Conservation (phyloP, 2,329 filamentous ascomycete genomes). For the Fusarium sarcochroum region DNA sequence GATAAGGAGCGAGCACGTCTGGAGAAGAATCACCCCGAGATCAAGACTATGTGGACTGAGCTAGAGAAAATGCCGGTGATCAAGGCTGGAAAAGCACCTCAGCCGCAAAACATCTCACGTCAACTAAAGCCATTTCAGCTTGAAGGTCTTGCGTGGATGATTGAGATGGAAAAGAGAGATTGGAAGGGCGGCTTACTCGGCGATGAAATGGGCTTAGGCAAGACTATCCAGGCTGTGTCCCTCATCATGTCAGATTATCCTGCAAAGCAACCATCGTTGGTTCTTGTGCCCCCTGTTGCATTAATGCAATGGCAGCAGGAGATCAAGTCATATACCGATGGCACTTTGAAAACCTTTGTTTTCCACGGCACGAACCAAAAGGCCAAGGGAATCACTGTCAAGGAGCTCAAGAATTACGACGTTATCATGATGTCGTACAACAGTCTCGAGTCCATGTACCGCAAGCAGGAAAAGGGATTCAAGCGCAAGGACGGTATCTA, state of each 20-base stretch:
- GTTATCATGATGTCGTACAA: slow-evolving; percentile 99
- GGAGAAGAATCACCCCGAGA: slow-evolving; percentile 81
- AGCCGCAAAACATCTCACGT: slow-evolving; percentile 81
- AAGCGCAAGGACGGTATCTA: slow-evolving; percentile 82
- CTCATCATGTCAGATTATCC: slow-evolving; percentile 98
- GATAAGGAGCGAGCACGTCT: slow-evolving; percentile 74
- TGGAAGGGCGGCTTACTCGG: slow-evolving; percentile 93
- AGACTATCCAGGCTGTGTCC: slow-evolving; percentile 98
- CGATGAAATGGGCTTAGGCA: slow-evolving; percentile 99
- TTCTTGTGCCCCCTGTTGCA: slow-evolving; percentile 92
- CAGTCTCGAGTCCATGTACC: slow-evolving; percentile 89
- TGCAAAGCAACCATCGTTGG: slow-evolving; percentile 83
- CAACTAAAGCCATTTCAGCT: slow-evolving; percentile 94
- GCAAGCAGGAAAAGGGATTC: slow-evolving; percentile 94
- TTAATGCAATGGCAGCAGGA: slow-evolving; percentile 95
- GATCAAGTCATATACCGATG: slow-evolving; percentile 85
- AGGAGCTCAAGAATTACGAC: slow-evolving; percentile 85
- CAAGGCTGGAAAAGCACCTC: slow-evolving; percentile 61
- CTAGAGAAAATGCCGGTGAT: slow-evolving; percentile 78
- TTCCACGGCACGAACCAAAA: slow-evolving; percentile 90
- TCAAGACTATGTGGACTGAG: slow-evolving; percentile 87
- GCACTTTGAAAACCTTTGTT: slow-evolving; percentile 89
- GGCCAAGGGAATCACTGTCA: slow-evolving; percentile 80
- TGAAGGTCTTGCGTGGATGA: slow-evolving; percentile 95
- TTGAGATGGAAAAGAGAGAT: slow-evolving; percentile 84